A percentile compares a stretch with the other conserved stretches of the same genome.
Conservation (phyloP, 306 rosid genomes). For the Lathyrus oleraceus region DNA sequence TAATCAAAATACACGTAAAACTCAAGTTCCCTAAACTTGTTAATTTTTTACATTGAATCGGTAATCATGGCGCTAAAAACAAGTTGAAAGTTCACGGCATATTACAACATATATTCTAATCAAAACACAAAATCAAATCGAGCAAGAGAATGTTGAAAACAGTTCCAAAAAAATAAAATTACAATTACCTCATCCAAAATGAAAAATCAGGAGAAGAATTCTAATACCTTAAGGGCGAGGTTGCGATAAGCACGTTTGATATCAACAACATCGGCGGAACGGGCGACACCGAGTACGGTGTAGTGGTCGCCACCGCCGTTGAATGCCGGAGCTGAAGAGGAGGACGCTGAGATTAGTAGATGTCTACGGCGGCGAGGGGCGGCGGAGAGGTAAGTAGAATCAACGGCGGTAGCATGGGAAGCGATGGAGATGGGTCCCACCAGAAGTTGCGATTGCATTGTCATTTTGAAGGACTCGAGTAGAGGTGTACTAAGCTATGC, state of each 20-base stretch:
- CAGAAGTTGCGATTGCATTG: conserved; percentile 65
- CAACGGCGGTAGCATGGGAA: conserved; percentile 31
- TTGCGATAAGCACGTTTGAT: conserved; percentile 89
- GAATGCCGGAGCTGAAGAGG: conserved; percentile 43
- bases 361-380: conserved; percentile 27
- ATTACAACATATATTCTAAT: neutral
- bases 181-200: neutral
- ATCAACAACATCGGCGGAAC: conserved; percentile 55
- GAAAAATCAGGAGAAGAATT: neutral
- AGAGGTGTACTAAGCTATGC: no score
- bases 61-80: neutral
- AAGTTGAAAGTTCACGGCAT: conserved; percentile 10
- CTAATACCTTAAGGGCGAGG: conserved; percentile 77
- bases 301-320: conserved; percentile 62
- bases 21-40: neutral
- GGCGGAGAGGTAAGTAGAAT: conserved; percentile 38
- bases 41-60: neutral
- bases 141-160: neutral
- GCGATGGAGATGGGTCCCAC: conserved; percentile 61
- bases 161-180: neutral
- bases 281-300: conserved; percentile 63
- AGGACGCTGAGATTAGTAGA: conserved; percentile 38
- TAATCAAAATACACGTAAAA: neutral
- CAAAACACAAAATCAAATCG: neutral
- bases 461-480: neutral